Percentiles rank a stretch among this genome's conserved stretches.
phyloP scores from a whole-genome alignment of 805 yeast species.

The Saccharomycopsis oosterbeekiorum region DNA sequence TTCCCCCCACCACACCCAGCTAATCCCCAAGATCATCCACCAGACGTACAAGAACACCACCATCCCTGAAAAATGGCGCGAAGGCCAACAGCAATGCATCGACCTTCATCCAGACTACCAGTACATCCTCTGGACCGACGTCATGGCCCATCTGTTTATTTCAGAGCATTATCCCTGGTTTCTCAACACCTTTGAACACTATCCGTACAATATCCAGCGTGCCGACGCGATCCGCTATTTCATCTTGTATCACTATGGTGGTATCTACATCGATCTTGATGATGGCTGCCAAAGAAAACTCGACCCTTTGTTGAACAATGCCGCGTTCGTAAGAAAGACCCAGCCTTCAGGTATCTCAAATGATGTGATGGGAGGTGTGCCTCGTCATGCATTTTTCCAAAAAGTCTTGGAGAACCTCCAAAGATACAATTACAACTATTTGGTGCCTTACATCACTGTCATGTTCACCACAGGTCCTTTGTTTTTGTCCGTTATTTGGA shows the following conservation, averaged over 20 bases:
- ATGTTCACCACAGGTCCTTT: conserved; percentile 93
- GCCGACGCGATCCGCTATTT: conserved; percentile 90
- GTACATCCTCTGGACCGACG: conserved; percentile 87
- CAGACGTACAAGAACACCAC: conserved; percentile 79
- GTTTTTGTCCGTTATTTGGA: conserved; percentile 78
- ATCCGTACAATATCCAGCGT: conserved; percentile 73
- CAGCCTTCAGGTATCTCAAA: conserved; percentile 86
- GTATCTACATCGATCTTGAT: conserved; percentile 82
- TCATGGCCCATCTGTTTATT: conserved; percentile 68
- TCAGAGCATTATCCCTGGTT: conserved; percentile 81
- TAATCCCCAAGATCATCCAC: conserved; percentile 85
- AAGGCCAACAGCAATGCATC: conserved; percentile 66
- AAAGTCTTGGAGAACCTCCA: conserved; percentile 57
- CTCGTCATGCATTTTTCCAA: conserved; percentile 75
- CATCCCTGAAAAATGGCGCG: conserved; percentile 74
- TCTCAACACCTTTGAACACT: conserved; percentile 62
- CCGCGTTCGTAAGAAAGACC: conserved; percentile 83
- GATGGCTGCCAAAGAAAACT: conserved; percentile 74
- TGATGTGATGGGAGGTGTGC: conserved; percentile 87
- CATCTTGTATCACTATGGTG: conserved; percentile 75
- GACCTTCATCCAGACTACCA: conserved; percentile 81
- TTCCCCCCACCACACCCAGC: conserved; percentile 7
- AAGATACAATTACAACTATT: conserved; percentile 59
- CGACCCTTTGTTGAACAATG: conserved; percentile 72
- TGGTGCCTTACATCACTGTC: conserved; percentile 81